Evolutionary conservation across 306 rosid genomes (phyloP).

Genomic region (Dryas alaskensis): DNA sequence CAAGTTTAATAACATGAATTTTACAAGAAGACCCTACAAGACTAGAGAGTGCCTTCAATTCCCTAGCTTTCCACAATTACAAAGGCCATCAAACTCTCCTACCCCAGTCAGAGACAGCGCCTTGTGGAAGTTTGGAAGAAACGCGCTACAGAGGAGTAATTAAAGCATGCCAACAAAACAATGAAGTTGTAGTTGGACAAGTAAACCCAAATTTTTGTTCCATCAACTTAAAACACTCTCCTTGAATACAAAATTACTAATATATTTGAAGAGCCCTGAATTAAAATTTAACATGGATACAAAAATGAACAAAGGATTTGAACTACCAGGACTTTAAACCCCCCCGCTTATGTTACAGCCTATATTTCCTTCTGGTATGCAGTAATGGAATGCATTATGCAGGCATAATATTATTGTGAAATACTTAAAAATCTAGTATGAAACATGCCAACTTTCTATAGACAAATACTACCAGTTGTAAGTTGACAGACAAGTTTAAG

Average conservation of each 20-base stretch:
- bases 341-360: background rate
- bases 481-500: background rate
- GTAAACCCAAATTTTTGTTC: too few species aligned
- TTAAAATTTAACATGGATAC: background rate
- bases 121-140: background rate
- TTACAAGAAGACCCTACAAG: background rate
- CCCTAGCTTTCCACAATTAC: background rate
- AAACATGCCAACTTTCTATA: slow-evolving; percentile 1
- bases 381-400: background rate
- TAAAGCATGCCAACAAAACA: slow-evolving; percentile 11
- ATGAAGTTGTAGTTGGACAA: background rate
- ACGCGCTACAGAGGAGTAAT: background rate
- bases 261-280: too few species aligned
- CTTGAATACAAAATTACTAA: background rate
- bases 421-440: background rate
- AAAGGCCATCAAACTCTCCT: slow-evolving; percentile 4
- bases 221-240: background rate
- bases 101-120: background rate
- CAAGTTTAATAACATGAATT: slow-evolving; percentile 11
- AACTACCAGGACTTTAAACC: background rate
- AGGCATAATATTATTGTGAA: background rate
- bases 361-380: background rate
- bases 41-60: slow-evolving; percentile 1
- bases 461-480: background rate
- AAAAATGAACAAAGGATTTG: too few species aligned